Conservation (phyloP, 2,329 filamentous ascomycete genomes). For the Cercospora brassicicola region DNA sequence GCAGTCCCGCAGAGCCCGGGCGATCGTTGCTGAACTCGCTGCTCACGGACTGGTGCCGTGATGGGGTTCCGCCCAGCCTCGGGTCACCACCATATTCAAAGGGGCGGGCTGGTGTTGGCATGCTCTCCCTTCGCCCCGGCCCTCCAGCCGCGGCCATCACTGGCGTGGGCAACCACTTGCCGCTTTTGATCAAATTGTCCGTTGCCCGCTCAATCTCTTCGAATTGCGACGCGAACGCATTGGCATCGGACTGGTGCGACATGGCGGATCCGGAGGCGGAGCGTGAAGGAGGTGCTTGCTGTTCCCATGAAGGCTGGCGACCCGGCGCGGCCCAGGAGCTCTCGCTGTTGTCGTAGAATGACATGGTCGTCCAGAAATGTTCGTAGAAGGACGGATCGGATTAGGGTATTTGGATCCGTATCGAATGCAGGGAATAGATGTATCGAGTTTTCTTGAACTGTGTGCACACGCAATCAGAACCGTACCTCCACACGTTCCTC, state of each 20-base stretch:
- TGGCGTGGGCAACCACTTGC: conserved; percentile 71
- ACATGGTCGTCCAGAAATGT: conserved; percentile 48
- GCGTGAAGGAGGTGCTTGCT: conserved; percentile 62
- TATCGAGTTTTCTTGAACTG: conserved; percentile 4
- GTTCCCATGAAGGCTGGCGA: conserved; percentile 70
- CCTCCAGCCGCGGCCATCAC: conserved; percentile 22
- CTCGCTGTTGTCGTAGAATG: conserved; percentile 66
- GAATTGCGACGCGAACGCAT: conserved; percentile 82
- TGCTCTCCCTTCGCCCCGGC: conserved; percentile 73
- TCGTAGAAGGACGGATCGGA: conserved; percentile 21
- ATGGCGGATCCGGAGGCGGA: conserved; percentile 72
- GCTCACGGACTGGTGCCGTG: conserved; percentile 76
- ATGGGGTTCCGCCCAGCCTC: conserved; percentile 63
- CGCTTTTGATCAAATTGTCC: conserved; percentile 94
- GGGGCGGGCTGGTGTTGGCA: conserved; percentile 57
- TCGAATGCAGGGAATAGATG: conserved; percentile 16
- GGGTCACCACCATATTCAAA: conserved; percentile 54
- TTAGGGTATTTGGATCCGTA: conserved; percentile 28
- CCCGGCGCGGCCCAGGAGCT: conserved; percentile 60
- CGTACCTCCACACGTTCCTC: background rate
- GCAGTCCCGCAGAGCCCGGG: conserved; percentile 73
- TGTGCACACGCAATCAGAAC: conserved; percentile 4
- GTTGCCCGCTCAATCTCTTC: conserved; percentile 96
- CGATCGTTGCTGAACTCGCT: conserved; percentile 77
- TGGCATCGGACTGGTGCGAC: conserved; percentile 63